A percentile compares a stretch with the other conserved stretches of the same genome.
Evolutionary conservation across 2,329 filamentous ascomycete genomes (phyloP).

Genomic region (Clonostachys chloroleuca): DNA sequence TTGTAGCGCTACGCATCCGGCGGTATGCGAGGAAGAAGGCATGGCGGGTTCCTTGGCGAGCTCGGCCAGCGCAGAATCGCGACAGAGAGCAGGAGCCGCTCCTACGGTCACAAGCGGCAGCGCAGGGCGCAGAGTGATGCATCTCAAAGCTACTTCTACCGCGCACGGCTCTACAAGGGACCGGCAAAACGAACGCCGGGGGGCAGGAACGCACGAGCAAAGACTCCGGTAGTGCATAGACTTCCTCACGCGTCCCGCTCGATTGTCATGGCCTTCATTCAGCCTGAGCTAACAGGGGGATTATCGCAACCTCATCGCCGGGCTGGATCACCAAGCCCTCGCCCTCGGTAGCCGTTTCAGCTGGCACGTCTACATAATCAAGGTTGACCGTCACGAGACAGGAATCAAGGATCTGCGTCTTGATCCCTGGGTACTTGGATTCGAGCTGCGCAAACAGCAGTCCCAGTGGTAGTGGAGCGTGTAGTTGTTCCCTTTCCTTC

Average conservation of each 20-base stretch:
- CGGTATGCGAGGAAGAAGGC: constrained; percentile 11
- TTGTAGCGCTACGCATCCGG: constrained; percentile 11
- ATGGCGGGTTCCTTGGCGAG: background rate
- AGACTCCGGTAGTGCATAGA: no score
- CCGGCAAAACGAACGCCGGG: background rate
- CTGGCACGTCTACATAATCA: constrained; percentile 70
- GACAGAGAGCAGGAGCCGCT: constrained; percentile 22
- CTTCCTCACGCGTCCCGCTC: no score
- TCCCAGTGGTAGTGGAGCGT: constrained; percentile 59
- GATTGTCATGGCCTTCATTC: constrained; percentile 12
- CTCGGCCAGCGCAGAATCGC: constrained; percentile 5
- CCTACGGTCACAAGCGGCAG: constrained; percentile 5
- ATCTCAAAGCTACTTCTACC: background rate
- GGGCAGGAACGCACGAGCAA: no score
- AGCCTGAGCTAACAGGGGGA: constrained; percentile 88
- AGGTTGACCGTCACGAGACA: constrained; percentile 78
- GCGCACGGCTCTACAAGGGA: no score
- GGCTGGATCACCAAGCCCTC: constrained; percentile 52
- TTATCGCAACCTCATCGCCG: constrained; percentile 82
- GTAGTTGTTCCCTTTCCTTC: constrained; percentile 61
- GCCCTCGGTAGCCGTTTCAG: constrained; percentile 30
- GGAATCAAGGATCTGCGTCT: constrained; percentile 61
- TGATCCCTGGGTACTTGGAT: constrained; percentile 65
- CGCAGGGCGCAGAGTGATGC: background rate
- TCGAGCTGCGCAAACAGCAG: constrained; percentile 67